These are phyloP conservation scores for Galerina marginata DNA, from an alignment of 768 basidiomycete species.

Conservation along the genomic window DNA sequence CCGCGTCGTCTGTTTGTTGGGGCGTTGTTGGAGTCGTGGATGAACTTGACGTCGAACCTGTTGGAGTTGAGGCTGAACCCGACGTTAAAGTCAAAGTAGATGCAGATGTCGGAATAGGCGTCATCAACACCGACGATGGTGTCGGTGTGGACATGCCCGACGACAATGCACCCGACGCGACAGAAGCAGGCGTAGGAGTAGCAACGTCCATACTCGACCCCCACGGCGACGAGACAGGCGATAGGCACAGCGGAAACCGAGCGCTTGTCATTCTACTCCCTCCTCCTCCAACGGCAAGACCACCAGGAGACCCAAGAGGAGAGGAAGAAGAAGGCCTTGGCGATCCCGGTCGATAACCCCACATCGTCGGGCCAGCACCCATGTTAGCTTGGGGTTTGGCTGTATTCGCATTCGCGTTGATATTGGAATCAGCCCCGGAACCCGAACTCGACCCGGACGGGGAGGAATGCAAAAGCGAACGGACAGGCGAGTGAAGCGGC, in stretches of 20 bases:
- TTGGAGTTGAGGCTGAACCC: neutral
- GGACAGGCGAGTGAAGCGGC: too few species aligned
- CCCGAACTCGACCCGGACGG: neutral
- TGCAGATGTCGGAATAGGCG: too few species aligned
- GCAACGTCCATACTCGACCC: neutral
- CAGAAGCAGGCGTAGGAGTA: neutral
- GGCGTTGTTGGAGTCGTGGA: neutral
- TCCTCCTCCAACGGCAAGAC: too few species aligned
- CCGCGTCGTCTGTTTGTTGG: conserved; percentile 30
- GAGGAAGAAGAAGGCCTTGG: neutral
- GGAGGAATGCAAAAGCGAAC: too few species aligned
- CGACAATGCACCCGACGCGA: neutral
- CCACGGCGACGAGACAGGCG: too few species aligned
- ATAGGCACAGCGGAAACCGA: too few species aligned
- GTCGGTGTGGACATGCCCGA: too few species aligned
- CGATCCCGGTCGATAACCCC: neutral
- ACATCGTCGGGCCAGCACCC: neutral
- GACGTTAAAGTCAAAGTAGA: neutral
- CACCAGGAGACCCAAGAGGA: neutral
- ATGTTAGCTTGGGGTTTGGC: neutral
- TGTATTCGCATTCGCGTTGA: too few species aligned
- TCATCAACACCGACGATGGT: too few species aligned
- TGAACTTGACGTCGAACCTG: neutral
- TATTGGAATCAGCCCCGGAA: neutral
- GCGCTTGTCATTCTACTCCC: too few species aligned